Evolutionary conservation across 345 rosid genomes (phyloP).

Genomic region (Gossypium arboreum): DNA sequence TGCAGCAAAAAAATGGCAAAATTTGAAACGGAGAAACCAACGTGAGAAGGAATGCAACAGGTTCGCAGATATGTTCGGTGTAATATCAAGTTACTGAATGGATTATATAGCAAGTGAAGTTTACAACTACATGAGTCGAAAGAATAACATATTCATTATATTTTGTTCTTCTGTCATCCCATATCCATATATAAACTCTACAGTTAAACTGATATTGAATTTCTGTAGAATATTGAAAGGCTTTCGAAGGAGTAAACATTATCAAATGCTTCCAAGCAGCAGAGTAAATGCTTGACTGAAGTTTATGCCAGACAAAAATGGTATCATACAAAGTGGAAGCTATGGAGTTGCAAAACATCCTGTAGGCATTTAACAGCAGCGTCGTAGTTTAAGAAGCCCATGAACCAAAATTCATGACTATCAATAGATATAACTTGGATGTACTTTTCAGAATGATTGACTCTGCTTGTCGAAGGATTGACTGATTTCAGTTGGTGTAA

Average conservation of each 20-base stretch:
- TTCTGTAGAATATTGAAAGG: slow-evolving; percentile 8
- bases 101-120: slow-evolving; percentile 14
- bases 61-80: background rate
- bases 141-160: background rate
- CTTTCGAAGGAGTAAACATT: slow-evolving; percentile 2
- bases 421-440: slow-evolving; percentile 57
- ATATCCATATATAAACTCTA: background rate
- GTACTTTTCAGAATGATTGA: slow-evolving; percentile 55
- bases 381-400: slow-evolving; percentile 55
- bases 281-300: background rate
- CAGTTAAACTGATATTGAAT: slow-evolving; percentile 20
- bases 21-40: background rate
- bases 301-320: background rate
- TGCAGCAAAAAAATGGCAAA: background rate
- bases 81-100: slow-evolving; percentile 2
- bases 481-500: slow-evolving; percentile 51
- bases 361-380: slow-evolving; percentile 43
- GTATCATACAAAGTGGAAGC: slow-evolving; percentile 35
- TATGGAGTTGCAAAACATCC: slow-evolving; percentile 32
- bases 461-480: slow-evolving; percentile 51
- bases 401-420: slow-evolving; percentile 63
- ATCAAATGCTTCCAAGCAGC: background rate
- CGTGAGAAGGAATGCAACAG: background rate
- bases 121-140: slow-evolving; percentile 16
- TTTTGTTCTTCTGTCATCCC: background rate